Percentiles rank a stretch among this genome's conserved stretches.
phyloP scores from a whole-genome alignment of 1,284 basidiomycete species.

The Pseudozyma sp. region DNA sequence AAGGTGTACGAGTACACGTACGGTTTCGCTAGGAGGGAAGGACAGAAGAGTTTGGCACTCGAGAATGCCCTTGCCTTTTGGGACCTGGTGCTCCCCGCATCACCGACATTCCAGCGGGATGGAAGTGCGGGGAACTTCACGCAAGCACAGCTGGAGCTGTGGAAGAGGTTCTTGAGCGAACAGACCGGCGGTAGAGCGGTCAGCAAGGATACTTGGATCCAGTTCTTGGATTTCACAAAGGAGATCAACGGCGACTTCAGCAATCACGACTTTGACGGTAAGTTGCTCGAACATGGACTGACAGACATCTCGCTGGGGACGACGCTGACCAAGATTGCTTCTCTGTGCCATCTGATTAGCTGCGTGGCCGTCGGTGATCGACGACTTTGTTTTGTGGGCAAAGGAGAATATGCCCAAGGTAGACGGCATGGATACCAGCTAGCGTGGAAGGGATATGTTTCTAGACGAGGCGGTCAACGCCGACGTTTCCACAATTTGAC shows the following conservation, averaged over 20 bases:
- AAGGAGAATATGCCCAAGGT: conserved; percentile 28
- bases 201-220: conserved; percentile 92
- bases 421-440: conserved; percentile 59
- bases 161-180: conserved; percentile 83
- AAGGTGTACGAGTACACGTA: conserved; percentile 91
- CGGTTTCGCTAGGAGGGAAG: conserved; percentile 81
- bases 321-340: not conserved
- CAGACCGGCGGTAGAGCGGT: conserved; percentile 80
- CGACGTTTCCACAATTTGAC: too few species aligned
- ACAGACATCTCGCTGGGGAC: not conserved
- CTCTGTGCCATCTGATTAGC: conserved; percentile 70
- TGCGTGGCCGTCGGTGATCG: conserved; percentile 88
- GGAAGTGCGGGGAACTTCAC: conserved; percentile 74
- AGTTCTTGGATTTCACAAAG: conserved; percentile 82
- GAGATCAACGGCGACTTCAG: conserved; percentile 83
- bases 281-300: conserved; percentile 42
- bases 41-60: conserved; percentile 74
- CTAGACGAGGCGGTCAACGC: not conserved
- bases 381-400: conserved; percentile 78
- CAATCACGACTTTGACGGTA: conserved; percentile 87
- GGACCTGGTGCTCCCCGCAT: conserved; percentile 83
- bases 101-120: conserved; percentile 74
- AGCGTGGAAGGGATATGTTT: not conserved
- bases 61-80: conserved; percentile 86
- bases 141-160: conserved; percentile 78